Evolutionary conservation across 345 rosid genomes (phyloP), one percentile per base, ranked within the genome.

Genomic region (Pelargonium nanum): DNA sequence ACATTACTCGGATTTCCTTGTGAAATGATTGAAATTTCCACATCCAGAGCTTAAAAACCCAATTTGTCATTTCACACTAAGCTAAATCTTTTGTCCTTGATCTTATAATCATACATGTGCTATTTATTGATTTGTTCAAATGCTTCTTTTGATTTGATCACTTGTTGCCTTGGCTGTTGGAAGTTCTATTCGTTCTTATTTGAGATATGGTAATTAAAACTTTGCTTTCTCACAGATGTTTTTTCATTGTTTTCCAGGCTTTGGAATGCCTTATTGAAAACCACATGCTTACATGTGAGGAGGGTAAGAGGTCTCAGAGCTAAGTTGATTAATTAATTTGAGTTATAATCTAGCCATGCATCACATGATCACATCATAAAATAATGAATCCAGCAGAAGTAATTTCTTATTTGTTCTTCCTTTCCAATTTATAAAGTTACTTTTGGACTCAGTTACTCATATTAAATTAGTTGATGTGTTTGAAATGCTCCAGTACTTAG

Each of bases 261-360:
- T 76, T 89, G 81, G 99, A 93, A 69, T 83, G 99, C 80, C 96
- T 89, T 64, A 73, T 83, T 72, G 94, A 85, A 70, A 87, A 87
- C 72, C 97, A 93, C 77, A 89, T 93, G 96, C 94, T 93, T 65
- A 84, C 97, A 48, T 75, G 83, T 60, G 92, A 93, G 65, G 97
- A 93, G 81, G 99, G 99, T 87, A 74, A 61, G 45, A 34, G 45
- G 48, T 63, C n/a, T 65, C 68, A 21, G 24, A 61, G 7, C 24
- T 61, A 68, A 26, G 51, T 57, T 13, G 59, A 56, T 53, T 23
- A 48, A 26, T 63, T 64, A 0, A 19, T 32, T 53, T 64, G 24
- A n/a, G n/a, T 58, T 66, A 44, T 66, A 19, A 40, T 26, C 28
- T 17, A 22, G 30, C 65, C 34, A 26, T 53, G 2, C 28, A 19